phyloP scores from a whole-genome alignment of 495 filamentous ascomycete species.

The Neurospora sp. region DNA sequence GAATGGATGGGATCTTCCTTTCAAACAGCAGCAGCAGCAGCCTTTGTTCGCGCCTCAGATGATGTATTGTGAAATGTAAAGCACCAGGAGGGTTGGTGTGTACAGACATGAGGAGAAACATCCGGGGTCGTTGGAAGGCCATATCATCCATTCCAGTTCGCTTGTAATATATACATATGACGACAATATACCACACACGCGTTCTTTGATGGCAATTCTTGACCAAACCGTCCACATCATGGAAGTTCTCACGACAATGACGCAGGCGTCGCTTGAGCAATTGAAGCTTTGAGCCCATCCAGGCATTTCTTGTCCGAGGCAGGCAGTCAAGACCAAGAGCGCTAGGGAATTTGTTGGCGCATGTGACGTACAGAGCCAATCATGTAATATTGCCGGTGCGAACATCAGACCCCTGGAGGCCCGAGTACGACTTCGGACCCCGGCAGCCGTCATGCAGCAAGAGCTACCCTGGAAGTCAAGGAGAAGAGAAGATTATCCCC shows the following conservation, averaged over 20 bases:
- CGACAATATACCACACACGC: background rate
- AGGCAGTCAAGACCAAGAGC: background rate
- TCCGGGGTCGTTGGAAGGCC: background rate
- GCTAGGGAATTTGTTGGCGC: background rate
- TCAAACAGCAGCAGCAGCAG: background rate
- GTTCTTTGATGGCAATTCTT: background rate
- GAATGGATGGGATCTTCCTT: slow-evolving; percentile 12
- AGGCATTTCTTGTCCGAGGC: background rate
- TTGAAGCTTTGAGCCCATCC: background rate
- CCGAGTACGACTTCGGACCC: background rate
- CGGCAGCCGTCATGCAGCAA: background rate
- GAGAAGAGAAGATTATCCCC: background rate
- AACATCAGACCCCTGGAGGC: background rate
- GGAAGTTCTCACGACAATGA: background rate
- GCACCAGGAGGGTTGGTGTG: background rate
- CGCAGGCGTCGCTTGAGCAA: background rate
- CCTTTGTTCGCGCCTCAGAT: background rate
- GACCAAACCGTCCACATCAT: background rate
- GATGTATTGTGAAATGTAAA: background rate
- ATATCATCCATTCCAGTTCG: background rate
- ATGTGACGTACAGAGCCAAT: background rate
- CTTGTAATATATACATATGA: background rate
- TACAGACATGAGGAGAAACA: background rate
- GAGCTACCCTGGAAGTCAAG: background rate
- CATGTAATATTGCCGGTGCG: background rate